Evolutionary conservation across 129 eudicot genomes (phyloP), one percentile per base, ranked within the genome.

Genomic region (Flaveria bidentis): DNA sequence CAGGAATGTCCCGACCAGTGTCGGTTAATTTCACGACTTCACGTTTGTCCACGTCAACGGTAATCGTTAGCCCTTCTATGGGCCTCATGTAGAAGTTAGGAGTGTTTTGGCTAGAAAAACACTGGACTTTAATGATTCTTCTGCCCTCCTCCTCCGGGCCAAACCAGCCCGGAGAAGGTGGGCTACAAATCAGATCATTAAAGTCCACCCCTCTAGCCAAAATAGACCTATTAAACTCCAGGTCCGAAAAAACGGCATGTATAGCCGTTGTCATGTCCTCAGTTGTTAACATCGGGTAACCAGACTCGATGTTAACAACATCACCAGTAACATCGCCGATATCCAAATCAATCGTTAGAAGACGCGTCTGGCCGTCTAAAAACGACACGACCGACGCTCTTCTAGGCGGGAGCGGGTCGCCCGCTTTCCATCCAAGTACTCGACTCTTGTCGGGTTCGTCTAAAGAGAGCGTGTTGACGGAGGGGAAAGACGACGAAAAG

Each of bases 81-180:
- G 92, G 96, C 68, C 96, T 86, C 96, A 90, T 90, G 79, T 85
- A 90, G 76, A 67, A 92, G 39, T 92, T 92, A 18, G 91, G 77
- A 0, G 92, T 89, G 73, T 73, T 84, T 67, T 92, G 57, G 2
- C 25, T 78, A 8, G 87, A 86, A 73, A 79, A 91, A 61, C 95
- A 91, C 26, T 85, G 85, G 68, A 87, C 77, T 81, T 90, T 90
- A 18, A 87, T 49, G 1, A 90, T 23, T 63, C 96, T 77, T 56
- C 80, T 85, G 9, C 82, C 88, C 52, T 90, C 92, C 82, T 90
- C 96, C 1, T 67, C 53, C 47, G 53, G 74, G 47, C 97, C 97
- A 62, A 64, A 91, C 96, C 96, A 88, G 1, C 96, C 96, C 6
- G 89, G 50, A 12, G 95, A 83, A 1, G 80, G 79, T 0, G 97